Evolutionary conservation across 2,329 filamentous ascomycete species (phyloP).

Genomic region (Fusarium palustre): DNA sequence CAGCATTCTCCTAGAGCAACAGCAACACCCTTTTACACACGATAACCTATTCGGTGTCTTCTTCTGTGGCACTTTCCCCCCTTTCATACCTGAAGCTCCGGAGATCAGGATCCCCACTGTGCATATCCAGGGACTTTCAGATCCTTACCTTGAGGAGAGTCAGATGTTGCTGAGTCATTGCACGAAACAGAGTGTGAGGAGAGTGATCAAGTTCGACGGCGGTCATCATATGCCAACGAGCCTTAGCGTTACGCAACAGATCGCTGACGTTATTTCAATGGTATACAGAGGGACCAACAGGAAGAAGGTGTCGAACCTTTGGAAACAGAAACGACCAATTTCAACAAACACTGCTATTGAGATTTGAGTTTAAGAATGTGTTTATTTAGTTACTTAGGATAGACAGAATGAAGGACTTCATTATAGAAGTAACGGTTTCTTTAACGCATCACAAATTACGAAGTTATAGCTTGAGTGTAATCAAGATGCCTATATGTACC

Average conservation of each 20-base stretch:
- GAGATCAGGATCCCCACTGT: background rate
- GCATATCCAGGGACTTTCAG: background rate
- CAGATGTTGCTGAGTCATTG: background rate
- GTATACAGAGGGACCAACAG: background rate
- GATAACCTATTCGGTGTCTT: slow-evolving; percentile 6
- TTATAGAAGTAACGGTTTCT: background rate
- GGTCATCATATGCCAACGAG: background rate
- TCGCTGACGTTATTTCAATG: slow-evolving; percentile 3
- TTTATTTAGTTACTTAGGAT: background rate
- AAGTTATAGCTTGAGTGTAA: no score
- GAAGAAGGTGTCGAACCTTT: background rate
- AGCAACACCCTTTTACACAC: background rate
- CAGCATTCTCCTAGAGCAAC: slow-evolving; percentile 3
- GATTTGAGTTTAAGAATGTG: background rate
- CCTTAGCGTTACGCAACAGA: background rate
- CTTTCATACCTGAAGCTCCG: background rate
- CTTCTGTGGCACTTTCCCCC: slow-evolving; percentile 6
- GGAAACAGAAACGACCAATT: background rate
- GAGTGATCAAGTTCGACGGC: slow-evolving; percentile 8
- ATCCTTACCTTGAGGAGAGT: background rate
- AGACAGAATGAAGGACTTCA: background rate
- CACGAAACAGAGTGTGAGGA: slow-evolving; percentile 1
- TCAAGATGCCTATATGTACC: no score
- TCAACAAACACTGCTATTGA: background rate
- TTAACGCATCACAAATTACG: no score